Conservation (phyloP, 140 eudicot species). For the Stevia rebaudiana region DNA sequence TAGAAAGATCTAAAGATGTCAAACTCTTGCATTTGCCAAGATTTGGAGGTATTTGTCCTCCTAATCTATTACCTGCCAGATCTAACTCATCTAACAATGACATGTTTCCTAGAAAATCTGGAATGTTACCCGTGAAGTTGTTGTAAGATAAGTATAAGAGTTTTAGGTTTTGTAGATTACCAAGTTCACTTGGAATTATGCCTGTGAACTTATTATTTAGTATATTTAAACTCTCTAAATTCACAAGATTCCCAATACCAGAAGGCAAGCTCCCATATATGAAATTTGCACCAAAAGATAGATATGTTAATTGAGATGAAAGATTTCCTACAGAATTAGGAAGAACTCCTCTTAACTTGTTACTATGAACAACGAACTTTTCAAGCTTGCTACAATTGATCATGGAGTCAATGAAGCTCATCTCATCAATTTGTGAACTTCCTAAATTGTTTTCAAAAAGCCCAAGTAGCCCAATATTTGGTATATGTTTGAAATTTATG, state of each 20-base stretch:
- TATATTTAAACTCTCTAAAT: background rate
- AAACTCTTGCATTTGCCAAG: constrained; percentile 19
- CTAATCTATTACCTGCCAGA: constrained; percentile 2
- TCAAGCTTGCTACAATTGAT: constrained; percentile 28
- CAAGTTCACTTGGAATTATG: constrained; percentile 27
- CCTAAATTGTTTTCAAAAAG: constrained; percentile 15
- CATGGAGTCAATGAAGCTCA: constrained; percentile 26
- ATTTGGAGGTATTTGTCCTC: constrained; percentile 13
- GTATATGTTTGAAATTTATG: constrained; percentile 1
- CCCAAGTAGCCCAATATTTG: background rate
- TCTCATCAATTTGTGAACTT: constrained; percentile 21
- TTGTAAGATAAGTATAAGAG: background rate
- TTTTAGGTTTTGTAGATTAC: constrained; percentile 19
- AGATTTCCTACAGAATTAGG: constrained; percentile 30
- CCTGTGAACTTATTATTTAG: constrained; percentile 13
- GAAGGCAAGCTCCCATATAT: constrained; percentile 24
- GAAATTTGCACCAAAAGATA: background rate
- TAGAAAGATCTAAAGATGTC: constrained; percentile 11
- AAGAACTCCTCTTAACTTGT: constrained; percentile 23
- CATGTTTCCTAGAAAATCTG: constrained; percentile 25
- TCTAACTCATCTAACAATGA: background rate
- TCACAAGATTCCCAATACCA: constrained; percentile 25
- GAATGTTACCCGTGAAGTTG: constrained; percentile 22
- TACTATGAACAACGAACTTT: background rate
- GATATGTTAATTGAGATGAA: constrained; percentile 10